phyloP scores from a whole-genome alignment of 2,329 filamentous ascomycete species.

The Xylariaceae sp. region DNA sequence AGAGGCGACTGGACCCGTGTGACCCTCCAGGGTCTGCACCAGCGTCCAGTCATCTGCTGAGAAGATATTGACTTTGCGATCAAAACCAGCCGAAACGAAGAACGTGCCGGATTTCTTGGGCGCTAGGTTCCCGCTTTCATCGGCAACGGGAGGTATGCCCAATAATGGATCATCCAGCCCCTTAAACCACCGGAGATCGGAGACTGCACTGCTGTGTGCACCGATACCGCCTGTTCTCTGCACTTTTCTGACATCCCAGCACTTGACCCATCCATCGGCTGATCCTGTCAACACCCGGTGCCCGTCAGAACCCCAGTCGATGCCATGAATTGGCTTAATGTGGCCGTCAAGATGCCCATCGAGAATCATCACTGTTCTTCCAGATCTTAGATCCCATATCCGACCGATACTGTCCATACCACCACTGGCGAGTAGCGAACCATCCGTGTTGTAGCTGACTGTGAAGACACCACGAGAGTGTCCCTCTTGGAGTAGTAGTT shows the following conservation, averaged over 20 bases:
- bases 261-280: conserved; percentile 93
- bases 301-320: conserved; percentile 90
- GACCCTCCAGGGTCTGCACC: conserved; percentile 80
- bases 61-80: conserved; percentile 92
- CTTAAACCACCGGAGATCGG: conserved; percentile 91
- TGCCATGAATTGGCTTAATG: conserved; percentile 85
- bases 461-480: conserved; percentile 92
- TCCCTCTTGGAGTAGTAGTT: conserved; percentile 85
- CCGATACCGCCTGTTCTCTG: conserved; percentile 78
- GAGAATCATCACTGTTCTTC: conserved; percentile 90
- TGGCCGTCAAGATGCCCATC: conserved; percentile 76
- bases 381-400: conserved; percentile 91
- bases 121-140: conserved; percentile 59
- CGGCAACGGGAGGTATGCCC: conserved; percentile 53
- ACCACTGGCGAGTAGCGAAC: conserved; percentile 84
- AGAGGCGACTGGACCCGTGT: conserved; percentile 87
- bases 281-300: conserved; percentile 90
- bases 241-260: conserved; percentile 93
- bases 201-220: conserved; percentile 85
- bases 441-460: conserved; percentile 84
- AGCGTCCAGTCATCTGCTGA: conserved; percentile 94
- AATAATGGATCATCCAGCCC: conserved; percentile 69
- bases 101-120: conserved; percentile 90
- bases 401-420: conserved; percentile 91
- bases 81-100: conserved; percentile 85